Evolutionary conservation across 1,284 basidiomycete species (phyloP), one percentile per base, ranked within the genome.

Genomic region (Leccinum pachyderme): DNA sequence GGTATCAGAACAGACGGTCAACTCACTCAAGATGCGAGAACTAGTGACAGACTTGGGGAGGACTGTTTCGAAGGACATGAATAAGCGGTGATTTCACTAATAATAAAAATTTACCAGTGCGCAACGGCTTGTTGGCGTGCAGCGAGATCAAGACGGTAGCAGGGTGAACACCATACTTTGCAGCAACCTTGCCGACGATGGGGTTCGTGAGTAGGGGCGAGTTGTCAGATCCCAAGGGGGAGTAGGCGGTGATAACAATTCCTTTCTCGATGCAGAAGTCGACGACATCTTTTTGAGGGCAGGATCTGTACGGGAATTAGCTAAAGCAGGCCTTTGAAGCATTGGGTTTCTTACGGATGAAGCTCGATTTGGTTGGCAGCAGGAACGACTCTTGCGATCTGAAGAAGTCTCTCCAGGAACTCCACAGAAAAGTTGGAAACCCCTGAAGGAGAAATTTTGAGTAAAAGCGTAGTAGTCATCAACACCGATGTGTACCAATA

Each of bases 291-390:
- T 82, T 75, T 63, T 88, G 83, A 53, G 78, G 77, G 69, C 83
- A 85, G 25, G 81, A 81, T 13, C 82, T 85, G 49, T 3, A 25
- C 25, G n/a, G 74, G 18, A 8, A 24, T 41, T 39, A 27, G 27
- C 9, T 12, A 48, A 18, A 13, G 37, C 12, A 27, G 15, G 18
- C 8, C n/a, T 1, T 8, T n/a, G 24, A 43, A 22, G 11, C n/a
- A 25, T 22, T 18, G 27, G 24, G 37, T 32, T 29, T 22, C 50
- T 84, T 73, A 39, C 54, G 87, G 87, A 71, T 91, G 89, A 32
- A 88, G 77, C 72, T 91, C 89, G 56, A 89, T 77, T 70, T 93
- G 90, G 72, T 92, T 89, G 32, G 86, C 85, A 2, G 88, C 89
- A 12, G 90, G 90, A 15, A 86, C 74, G 57, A 89, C 76, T 39